These are phyloP conservation scores for Garcileccinum viscosum DNA, from an alignment of 1,284 basidiomycete species.

Conservation along the genomic window DNA sequence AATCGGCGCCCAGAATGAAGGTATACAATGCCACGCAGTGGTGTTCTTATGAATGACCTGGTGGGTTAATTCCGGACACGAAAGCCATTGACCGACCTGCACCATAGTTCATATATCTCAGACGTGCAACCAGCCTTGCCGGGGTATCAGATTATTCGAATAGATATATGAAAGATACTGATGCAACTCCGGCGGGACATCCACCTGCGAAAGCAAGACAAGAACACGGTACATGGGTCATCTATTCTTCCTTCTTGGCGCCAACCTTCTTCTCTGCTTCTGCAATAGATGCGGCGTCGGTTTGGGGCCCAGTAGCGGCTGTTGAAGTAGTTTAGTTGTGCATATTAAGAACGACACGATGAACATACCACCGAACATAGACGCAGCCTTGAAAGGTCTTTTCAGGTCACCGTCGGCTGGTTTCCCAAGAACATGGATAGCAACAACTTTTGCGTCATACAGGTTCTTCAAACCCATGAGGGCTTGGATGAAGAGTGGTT, in stretches of 20 bases:
- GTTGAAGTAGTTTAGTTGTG: constrained; percentile 1
- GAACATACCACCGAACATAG: constrained; percentile 55
- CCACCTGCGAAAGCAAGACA: constrained; percentile 26
- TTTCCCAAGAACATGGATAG: constrained; percentile 80
- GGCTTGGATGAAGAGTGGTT: constrained; percentile 87
- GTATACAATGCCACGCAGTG: neutral
- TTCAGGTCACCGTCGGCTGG: constrained; percentile 86
- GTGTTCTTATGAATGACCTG: neutral
- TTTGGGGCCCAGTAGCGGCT: constrained; percentile 67
- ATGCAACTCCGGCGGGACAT: constrained; percentile 14
- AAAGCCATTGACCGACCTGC: neutral
- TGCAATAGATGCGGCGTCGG: constrained; percentile 85
- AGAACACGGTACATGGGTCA: constrained; percentile 10
- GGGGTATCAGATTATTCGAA: constrained; percentile 8
- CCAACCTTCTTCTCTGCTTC: constrained; percentile 85
- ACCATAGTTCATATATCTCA: neutral
- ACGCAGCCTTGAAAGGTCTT: constrained; percentile 85
- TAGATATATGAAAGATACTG: constrained; percentile 29
- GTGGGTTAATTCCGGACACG: neutral
- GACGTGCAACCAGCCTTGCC: neutral
- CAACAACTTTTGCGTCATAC: constrained; percentile 84
- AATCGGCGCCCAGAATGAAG: neutral
- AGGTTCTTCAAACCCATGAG: constrained; percentile 89
- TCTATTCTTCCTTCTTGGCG: constrained; percentile 80
- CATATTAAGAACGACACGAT: neutral